Conservation (phyloP, 2,329 filamentous ascomycete species). For the Phoma sp. region DNA sequence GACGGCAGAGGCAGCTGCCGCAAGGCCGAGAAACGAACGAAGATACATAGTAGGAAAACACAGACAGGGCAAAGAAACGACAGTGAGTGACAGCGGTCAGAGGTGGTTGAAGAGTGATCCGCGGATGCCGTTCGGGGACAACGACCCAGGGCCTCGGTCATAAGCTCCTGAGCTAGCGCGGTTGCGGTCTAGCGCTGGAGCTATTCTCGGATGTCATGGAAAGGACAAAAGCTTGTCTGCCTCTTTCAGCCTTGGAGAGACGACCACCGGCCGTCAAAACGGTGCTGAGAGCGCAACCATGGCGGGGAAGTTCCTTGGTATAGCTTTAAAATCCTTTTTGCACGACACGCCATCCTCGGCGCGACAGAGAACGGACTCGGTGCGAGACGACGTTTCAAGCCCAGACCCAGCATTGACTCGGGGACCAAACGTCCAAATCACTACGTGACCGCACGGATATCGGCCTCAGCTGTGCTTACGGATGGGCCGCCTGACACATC, state of each 20-base stretch:
- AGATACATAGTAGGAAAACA: constrained; percentile 22
- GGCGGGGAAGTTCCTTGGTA: background rate
- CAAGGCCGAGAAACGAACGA: constrained; percentile 13
- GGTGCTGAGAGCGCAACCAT: background rate
- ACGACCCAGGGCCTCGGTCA: background rate
- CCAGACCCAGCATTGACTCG: background rate
- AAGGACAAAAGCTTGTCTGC: background rate
- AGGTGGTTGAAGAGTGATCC: constrained; percentile 1
- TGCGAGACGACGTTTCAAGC: background rate
- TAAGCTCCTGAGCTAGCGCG: constrained; percentile 9
- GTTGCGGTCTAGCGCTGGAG: background rate
- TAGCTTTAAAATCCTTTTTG: background rate
- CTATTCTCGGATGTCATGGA: constrained; percentile 1
- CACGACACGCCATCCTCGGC: background rate
- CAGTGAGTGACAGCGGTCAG: constrained; percentile 14
- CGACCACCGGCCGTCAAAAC: background rate
- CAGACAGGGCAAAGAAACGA: constrained; percentile 14
- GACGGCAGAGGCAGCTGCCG: constrained; percentile 15
- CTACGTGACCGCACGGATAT: background rate
- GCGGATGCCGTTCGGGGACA: constrained; percentile 6
- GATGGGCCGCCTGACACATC: background rate
- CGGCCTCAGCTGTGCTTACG: constrained; percentile 2
- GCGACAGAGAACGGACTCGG: background rate
- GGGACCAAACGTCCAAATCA: background rate
- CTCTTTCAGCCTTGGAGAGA: background rate